Evolutionary conservation across 768 basidiomycete genomes (phyloP), one percentile per base, ranked within the genome.

Genomic region (Rhizopogon salebrosus): DNA sequence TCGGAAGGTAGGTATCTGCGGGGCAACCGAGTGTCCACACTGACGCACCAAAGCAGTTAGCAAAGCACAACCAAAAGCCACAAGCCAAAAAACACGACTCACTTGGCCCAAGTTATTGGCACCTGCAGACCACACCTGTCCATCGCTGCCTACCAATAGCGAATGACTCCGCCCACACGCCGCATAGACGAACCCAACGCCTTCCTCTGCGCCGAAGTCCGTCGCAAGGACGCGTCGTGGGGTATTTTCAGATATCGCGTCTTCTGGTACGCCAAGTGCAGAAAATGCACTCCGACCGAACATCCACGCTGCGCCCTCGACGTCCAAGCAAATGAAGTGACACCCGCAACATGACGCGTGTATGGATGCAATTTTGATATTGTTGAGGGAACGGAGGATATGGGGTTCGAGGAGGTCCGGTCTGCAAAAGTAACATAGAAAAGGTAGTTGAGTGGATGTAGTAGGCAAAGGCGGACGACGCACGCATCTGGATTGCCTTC

Each of bases 361-460:
- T 48, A 94, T 70, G 7, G 87, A 88, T 20, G 74, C 70, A 9
- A 79, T 75, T 64, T 85, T 82, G 70, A 95, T 77, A 66, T 95
- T 94, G 65, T 82, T 78, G 29, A 98, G 75, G 0, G 92, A 90
- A 53, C 95, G 89, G 16, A 98, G 79, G 61, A 95, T 91, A 69
- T 94, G 82, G 0, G 94, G 93, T 68, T 89, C 83, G 49, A 86
- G 78, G 3, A 98, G 80, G 75, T 98, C 94, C 3, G 92, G 86
- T 77, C 82, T 66, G 77, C 80, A 62, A 43, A 31, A 31, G 31
- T 10, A 31, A 31, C 10, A 13, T 27, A 27, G 31, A 18, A 10
- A 34, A 31, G 27, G 18, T 22, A 31, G 37, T 40, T 49, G n/a
- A 38, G 39, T 16, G 20, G 24, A 18, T 23, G 18, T 23, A 37